These are phyloP conservation scores for Hordeum marinum DNA, from an alignment of 176 grass and related monocot genomes.

Conservation along the genomic window DNA sequence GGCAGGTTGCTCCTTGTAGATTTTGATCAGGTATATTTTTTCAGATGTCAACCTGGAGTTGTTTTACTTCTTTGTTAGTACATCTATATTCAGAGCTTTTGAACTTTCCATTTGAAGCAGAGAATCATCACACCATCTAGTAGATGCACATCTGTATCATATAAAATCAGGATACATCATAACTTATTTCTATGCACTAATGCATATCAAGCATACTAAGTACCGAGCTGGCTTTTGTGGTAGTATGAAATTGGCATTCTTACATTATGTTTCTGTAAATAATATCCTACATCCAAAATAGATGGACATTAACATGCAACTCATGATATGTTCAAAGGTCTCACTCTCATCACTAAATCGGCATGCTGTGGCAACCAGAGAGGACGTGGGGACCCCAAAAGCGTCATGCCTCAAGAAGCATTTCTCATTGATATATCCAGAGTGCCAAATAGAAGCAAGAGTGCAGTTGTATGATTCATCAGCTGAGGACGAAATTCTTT, in stretches of 20 bases:
- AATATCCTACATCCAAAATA: constrained; percentile 45
- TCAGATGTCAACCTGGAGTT: background rate
- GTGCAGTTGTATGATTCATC: constrained; percentile 79
- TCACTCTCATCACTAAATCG: constrained; percentile 91
- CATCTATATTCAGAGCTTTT: background rate
- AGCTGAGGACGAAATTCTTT: constrained; percentile 81
- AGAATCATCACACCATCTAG: background rate
- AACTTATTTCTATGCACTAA: background rate
- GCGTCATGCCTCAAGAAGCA: constrained; percentile 85
- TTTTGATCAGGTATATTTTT: constrained; percentile 85
- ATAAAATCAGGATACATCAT: background rate
- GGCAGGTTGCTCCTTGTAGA: constrained; percentile 84
- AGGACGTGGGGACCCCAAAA: constrained; percentile 87
- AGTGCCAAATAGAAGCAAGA: constrained; percentile 86
- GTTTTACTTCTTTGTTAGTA: background rate
- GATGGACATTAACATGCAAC: constrained; percentile 54
- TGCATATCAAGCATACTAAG: background rate
- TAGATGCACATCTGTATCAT: background rate
- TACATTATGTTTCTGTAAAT: constrained; percentile 23
- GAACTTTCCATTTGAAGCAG: background rate
- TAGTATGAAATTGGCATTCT: background rate
- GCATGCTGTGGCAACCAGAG: constrained; percentile 96
- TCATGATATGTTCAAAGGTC: constrained; percentile 74
- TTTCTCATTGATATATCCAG: constrained; percentile 89
- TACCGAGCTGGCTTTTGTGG: background rate